These are phyloP conservation scores for Tricholoma hemisulphureum DNA, from an alignment of 768 basidiomycete species.

Conservation along the genomic window DNA sequence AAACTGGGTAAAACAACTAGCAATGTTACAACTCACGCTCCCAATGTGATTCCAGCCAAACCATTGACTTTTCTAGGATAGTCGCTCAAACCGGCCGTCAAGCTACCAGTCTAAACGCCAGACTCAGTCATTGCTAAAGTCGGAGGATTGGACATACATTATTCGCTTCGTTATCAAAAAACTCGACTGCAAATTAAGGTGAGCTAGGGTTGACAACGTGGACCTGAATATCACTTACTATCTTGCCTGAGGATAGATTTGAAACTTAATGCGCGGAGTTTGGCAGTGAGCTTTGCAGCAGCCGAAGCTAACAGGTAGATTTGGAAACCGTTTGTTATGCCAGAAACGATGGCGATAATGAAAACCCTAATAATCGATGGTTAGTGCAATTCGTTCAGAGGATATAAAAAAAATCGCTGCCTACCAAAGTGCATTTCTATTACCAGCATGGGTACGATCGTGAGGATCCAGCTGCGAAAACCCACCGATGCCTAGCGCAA, in stretches of 20 bases:
- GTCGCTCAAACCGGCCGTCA: slow-evolving; percentile 78
- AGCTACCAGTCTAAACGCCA: slow-evolving; percentile 55
- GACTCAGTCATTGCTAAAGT: too few species aligned
- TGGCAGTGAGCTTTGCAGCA: too few species aligned
- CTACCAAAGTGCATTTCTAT: slow-evolving; percentile 71
- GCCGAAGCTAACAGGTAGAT: too few species aligned
- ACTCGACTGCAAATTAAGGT: slow-evolving; percentile 73
- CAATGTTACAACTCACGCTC: slow-evolving; percentile 44
- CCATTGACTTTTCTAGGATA: slow-evolving; percentile 88
- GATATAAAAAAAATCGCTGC: slow-evolving; percentile 16
- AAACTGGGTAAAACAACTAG: neutral
- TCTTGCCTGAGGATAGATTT: slow-evolving; percentile 84
- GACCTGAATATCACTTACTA: too few species aligned
- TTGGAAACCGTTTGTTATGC: too few species aligned
- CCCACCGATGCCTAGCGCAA: slow-evolving; percentile 56
- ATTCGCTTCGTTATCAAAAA: slow-evolving; percentile 86
- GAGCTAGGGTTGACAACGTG: too few species aligned
- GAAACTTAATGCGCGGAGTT: slow-evolving; percentile 51
- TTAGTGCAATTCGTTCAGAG: slow-evolving; percentile 1
- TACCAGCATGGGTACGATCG: slow-evolving; percentile 53
- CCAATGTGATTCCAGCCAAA: slow-evolving; percentile 83
- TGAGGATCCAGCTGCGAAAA: slow-evolving; percentile 44
- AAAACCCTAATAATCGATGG: slow-evolving; percentile 57
- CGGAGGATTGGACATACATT: slow-evolving; percentile 48
- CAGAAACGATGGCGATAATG: slow-evolving; percentile 57